A percentile compares a stretch with the other conserved stretches of the same genome.
Conservation (phyloP, 164 flowering plant genomes). For the Vitis amurensis region DNA sequence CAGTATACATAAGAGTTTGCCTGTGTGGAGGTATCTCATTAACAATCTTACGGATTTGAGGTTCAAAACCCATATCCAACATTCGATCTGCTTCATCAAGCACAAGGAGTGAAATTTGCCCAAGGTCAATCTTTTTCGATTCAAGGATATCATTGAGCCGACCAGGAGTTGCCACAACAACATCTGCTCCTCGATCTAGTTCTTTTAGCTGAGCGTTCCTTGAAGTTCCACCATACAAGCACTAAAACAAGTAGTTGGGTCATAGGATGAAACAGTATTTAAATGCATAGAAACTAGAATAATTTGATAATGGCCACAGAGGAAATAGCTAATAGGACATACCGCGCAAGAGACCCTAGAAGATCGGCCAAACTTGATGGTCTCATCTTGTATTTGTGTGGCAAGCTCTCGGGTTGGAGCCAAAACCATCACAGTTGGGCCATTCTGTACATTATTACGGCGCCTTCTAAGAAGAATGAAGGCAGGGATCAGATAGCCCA, state of each 20-base stretch:
- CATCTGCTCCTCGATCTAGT: slow-evolving; percentile 82
- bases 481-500: slow-evolving; percentile 90
- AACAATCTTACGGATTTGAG: slow-evolving; percentile 92
- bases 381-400: slow-evolving; percentile 93
- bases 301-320: not conserved
- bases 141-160: slow-evolving; percentile 93
- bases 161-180: slow-evolving; percentile 97
- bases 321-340: slow-evolving; percentile 8
- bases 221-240: slow-evolving; percentile 95
- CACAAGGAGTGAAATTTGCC: slow-evolving; percentile 83
- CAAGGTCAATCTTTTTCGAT: slow-evolving; percentile 71
- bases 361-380: slow-evolving; percentile 78
- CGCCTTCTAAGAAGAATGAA: slow-evolving; percentile 66
- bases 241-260: slow-evolving; percentile 36
- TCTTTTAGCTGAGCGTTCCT: slow-evolving; percentile 81
- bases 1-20: slow-evolving; percentile 96
- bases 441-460: slow-evolving; percentile 65
- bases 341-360: slow-evolving; percentile 84
- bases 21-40: slow-evolving; percentile 86
- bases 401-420: slow-evolving; percentile 97
- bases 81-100: slow-evolving; percentile 98
- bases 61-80: slow-evolving; percentile 99
- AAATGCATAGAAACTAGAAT: not conserved
- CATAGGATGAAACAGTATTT: slow-evolving; percentile 3
- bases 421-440: slow-evolving; percentile 84